Evolutionary conservation across 495 filamentous ascomycete species (phyloP).

Genomic region (Tetracladium marchalianum): DNA sequence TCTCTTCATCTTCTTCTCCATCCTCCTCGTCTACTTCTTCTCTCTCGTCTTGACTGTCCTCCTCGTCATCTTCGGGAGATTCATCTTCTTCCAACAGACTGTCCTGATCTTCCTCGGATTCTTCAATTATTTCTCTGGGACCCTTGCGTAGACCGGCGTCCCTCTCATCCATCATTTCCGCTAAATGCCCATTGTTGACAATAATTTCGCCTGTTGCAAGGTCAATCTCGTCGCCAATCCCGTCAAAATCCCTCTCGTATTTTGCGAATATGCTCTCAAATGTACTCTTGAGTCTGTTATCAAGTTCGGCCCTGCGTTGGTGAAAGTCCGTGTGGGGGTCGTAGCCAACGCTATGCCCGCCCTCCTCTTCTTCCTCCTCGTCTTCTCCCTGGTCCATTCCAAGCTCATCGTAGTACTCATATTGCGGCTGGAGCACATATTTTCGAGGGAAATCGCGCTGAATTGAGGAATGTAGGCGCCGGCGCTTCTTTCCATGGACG

Average conservation of each 20-base stretch:
- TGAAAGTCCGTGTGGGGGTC: constrained; percentile 41
- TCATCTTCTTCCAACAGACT: constrained; percentile 8
- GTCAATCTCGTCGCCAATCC: constrained; percentile 75
- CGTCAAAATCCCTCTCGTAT: constrained; percentile 74
- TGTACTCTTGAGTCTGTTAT: constrained; percentile 58
- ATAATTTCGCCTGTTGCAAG: constrained; percentile 66
- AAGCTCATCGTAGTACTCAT: constrained; percentile 7
- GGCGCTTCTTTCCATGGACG: constrained; percentile 51
- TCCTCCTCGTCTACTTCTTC: constrained; percentile 4
- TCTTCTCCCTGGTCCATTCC: constrained; percentile 17
- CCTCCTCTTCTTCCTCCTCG: constrained; percentile 27
- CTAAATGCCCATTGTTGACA: constrained; percentile 79
- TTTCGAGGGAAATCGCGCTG: constrained; percentile 5
- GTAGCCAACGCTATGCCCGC: constrained; percentile 32
- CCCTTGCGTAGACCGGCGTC: constrained; percentile 25
- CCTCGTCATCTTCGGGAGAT: constrained; percentile 3
- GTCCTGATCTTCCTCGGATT: constrained; percentile 3
- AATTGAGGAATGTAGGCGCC: constrained; percentile 33
- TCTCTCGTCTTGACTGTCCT: constrained; percentile 9
- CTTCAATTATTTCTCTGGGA: not conserved
- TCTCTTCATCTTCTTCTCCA: constrained; percentile 12
- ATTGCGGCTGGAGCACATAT: constrained; percentile 2
- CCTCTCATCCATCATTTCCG: constrained; percentile 42
- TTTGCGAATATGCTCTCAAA: constrained; percentile 86
- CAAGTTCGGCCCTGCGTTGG: constrained; percentile 47